Base-by-base conservation (phyloP, 2,329 filamentous ascomycete genomes). In the Fusarium sp. region DNA sequence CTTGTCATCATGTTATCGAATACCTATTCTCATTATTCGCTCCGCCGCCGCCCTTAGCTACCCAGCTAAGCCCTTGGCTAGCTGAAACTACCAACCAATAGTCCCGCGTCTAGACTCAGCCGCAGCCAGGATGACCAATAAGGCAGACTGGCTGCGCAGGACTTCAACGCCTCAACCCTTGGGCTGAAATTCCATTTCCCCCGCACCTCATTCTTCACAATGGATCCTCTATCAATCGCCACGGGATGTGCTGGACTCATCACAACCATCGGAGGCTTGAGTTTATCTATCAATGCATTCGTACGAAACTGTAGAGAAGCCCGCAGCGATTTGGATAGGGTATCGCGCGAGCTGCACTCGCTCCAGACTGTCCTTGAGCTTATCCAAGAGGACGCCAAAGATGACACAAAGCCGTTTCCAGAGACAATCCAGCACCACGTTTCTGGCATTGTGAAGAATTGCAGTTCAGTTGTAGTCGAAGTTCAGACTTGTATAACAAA, bases 221-320 rank as follows among this genome's bases (percentile, higher is more conserved):
- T 66, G 62, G 62, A 66, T 2, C 57, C 62, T 40, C 51, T 66
- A 1, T 67, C 58, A 11, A 67, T 67, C 10, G 47, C 36, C 21
- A 49, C 29, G 15, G 58, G 63, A 9, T 67, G 63, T 35, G 65
- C 63, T 1, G 21, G 63, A 14, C 63, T 67, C 14, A 48, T 67
- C 1, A 20, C 27, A 1, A 25, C 57, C 1, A 67, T 67, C 20
- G 49, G 56, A 6, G 33, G 31, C 3, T 4, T 69, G 2, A 50
- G 45, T 4, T 0, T 45, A 17, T 49, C 47, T 4, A 62, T 69
- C 0, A 46, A 55, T 11, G 29, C 27, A 2, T 69, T 69, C 10
- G 60, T 69, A 1, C 60, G 66, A 2, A 58, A 41, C 4, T 69
- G 43, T 23, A 53, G 66, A 21, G 66, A 69, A 8, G 60, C 66